Conservation (phyloP, 345 rosid genomes). For the Syzygium aromaticum region DNA sequence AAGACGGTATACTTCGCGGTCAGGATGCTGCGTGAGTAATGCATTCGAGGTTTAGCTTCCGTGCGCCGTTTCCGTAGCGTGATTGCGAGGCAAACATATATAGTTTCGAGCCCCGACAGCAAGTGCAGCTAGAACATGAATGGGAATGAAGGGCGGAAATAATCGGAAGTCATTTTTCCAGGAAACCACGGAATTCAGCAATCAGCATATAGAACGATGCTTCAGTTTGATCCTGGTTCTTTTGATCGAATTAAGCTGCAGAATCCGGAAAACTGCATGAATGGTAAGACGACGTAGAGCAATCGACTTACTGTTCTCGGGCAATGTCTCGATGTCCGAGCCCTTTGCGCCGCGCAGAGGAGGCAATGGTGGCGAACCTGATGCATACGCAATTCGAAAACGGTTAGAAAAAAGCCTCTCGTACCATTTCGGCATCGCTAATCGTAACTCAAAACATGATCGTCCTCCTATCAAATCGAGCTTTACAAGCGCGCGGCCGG, state of each 20-base stretch:
- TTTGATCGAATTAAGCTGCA: not conserved
- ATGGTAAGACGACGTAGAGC: not conserved
- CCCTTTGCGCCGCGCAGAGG: not conserved
- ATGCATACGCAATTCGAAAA: not conserved
- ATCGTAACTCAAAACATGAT: not conserved
- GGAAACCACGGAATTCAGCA: not conserved
- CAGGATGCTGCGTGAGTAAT: not conserved
- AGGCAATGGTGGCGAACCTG: slow-evolving; percentile 5
- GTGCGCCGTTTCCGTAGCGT: not conserved
- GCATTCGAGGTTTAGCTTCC: not conserved
- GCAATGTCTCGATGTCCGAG: not conserved
- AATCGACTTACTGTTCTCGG: not conserved
- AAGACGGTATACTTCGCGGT: not conserved
- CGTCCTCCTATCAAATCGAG: not conserved
- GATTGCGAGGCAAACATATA: not conserved
- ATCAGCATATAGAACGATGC: not conserved
- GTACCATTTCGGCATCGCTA: not conserved
- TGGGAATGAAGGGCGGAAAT: not conserved
- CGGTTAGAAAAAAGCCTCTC: not conserved
- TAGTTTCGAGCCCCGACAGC: not conserved
- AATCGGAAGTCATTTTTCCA: not conserved
- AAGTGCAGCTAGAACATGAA: not conserved
- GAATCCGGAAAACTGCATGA: not conserved
- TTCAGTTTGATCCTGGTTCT: not conserved
- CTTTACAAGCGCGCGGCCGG: not conserved